Evolutionary conservation across 108 stramenopile species (phyloP).

Genomic region (Pseudonitzschia multistriata): DNA sequence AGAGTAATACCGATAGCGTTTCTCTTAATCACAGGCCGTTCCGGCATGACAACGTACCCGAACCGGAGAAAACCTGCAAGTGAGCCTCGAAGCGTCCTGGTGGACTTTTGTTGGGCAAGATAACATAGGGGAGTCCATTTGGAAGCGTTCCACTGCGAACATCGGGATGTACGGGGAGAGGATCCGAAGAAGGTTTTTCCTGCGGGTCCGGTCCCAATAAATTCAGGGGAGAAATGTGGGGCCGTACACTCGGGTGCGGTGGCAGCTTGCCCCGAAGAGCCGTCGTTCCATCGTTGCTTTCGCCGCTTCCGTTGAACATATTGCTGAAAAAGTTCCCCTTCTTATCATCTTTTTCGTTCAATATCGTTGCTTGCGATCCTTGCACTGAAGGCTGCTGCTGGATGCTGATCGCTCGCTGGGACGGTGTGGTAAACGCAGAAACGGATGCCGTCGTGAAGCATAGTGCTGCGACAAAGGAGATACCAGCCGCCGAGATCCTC

Average conservation of each 20-base stretch:
- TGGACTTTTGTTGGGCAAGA: constrained; percentile 92
- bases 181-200: constrained; percentile 25
- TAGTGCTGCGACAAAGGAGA: constrained; percentile 7
- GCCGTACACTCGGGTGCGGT: constrained; percentile 72
- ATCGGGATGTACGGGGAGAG: constrained; percentile 77
- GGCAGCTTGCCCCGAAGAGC: constrained; percentile 43
- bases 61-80: constrained; percentile 92
- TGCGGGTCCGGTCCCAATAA: constrained; percentile 52
- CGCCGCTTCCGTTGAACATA: constrained; percentile 26
- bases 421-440: constrained; percentile 7
- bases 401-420: background rate
- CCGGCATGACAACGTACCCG: constrained; percentile 37
- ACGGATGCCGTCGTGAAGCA: background rate
- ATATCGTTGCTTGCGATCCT: background rate
- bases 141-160: constrained; percentile 69
- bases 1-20: background rate
- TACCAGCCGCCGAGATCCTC: constrained; percentile 12
- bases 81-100: constrained; percentile 95
- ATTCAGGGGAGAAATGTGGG: constrained; percentile 88
- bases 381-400: background rate
- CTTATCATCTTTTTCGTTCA: constrained; percentile 15
- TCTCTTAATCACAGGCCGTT: background rate
- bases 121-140: constrained; percentile 92
- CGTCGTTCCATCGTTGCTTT: constrained; percentile 7
- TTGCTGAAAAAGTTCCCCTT: constrained; percentile 40